Evolutionary conservation across 768 basidiomycete genomes (phyloP), one percentile per base, ranked within the genome.

Genomic region (Russula griseocarnosa): DNA sequence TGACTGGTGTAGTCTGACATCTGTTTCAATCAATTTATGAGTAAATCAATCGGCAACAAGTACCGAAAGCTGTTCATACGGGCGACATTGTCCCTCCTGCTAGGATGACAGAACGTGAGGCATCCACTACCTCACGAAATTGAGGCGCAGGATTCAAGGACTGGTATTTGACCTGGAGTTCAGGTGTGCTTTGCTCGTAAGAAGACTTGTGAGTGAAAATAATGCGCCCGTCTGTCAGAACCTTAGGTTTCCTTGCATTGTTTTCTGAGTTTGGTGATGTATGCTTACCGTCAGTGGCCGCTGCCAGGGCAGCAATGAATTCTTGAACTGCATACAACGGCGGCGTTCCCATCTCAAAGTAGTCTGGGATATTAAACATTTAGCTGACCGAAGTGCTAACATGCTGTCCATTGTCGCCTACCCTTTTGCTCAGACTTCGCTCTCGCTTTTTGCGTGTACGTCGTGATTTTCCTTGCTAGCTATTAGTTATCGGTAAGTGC

Each of bases 61-160:
- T 44, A 50, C 32, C 34, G 30, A 60, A 76, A 18, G 16, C 32
- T 16, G n/a, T 58, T 3, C 79, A 58, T 59, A 97, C 93, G n/a
- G 96, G 96, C 8, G 94, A 93, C 97, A 99, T 98, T 0, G 96
- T 99, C 5, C 96, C 96, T 10, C 96, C 96, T 9, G 97, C 96
- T 44, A 99, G 78, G 32, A 98, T 76, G n/a, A 98, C 86, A 3
- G 90, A 82, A 42, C 92, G 78, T 1, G 94, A 92, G 28, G 81
- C 79, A 22, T 93, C 86, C 0, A 92, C 84, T 7, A 98, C 82
- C n/a, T 92, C 89, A 60, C 81, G 78, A 71, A 98, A 98, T 62
- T 86, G 81, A 7, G 91, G 88, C 1, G 92, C 84, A 1, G 97
- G 95, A 70, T 98, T 98, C 26, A 99, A 82, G 22, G 94, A 85